These are phyloP conservation scores for Candida verbasci DNA, from an alignment of 805 yeast genomes.

Conservation along the genomic window DNA sequence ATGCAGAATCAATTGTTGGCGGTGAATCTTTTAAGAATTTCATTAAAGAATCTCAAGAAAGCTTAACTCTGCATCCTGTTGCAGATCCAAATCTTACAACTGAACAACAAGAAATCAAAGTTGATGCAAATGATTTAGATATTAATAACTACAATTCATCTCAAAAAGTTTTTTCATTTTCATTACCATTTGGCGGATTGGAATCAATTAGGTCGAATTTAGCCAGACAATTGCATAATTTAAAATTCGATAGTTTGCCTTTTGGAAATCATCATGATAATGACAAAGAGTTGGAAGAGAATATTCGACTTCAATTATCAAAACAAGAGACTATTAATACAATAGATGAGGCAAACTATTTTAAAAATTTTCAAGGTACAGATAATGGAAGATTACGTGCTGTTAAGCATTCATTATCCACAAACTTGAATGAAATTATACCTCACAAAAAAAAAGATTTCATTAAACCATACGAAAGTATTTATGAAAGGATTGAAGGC, in stretches of 20 bases:
- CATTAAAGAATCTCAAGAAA: background rate
- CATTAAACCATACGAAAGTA: slow-evolving; percentile 34
- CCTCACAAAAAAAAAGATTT: slow-evolving; percentile 22
- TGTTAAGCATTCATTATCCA: slow-evolving; percentile 55
- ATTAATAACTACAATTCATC: slow-evolving; percentile 11
- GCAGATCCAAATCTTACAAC: slow-evolving; percentile 14
- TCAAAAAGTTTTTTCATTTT: slow-evolving; percentile 49
- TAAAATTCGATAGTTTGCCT: slow-evolving; percentile 6
- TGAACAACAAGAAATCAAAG: slow-evolving; percentile 13
- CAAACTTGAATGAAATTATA: slow-evolving; percentile 41
- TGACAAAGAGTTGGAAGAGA: slow-evolving; percentile 14
- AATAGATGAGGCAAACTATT: slow-evolving; percentile 58
- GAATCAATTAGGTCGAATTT: slow-evolving; percentile 24
- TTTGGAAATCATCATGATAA: slow-evolving; percentile 10
- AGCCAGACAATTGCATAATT: slow-evolving; percentile 18
- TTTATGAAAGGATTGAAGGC: slow-evolving; percentile 64
- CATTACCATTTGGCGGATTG: slow-evolving; percentile 55
- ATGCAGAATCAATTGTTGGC: slow-evolving; percentile 49
- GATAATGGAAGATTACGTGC: slow-evolving; percentile 71
- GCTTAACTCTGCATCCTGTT: slow-evolving; percentile 5
- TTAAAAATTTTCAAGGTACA: slow-evolving; percentile 48
- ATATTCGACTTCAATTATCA: slow-evolving; percentile 37
- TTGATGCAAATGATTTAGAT: slow-evolving; percentile 25
- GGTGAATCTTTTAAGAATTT: slow-evolving; percentile 28
- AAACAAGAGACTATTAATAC: slow-evolving; percentile 59